Base-by-base conservation (phyloP, 352 stramenopile genomes). In the Globisporangium lucens region DNA sequence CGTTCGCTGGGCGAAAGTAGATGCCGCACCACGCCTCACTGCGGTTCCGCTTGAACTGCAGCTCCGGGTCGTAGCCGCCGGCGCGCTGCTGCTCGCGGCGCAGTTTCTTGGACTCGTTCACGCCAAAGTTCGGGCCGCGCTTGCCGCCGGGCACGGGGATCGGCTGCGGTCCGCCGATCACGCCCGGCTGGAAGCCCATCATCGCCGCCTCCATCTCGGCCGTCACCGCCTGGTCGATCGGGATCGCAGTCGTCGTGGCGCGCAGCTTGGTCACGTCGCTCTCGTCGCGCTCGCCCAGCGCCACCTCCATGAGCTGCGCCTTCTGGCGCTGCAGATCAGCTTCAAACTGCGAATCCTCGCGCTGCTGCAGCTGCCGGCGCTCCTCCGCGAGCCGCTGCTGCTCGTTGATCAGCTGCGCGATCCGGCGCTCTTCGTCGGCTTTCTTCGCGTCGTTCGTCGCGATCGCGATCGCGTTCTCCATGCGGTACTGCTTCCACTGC, bases 131-230 rank as follows among this genome's bases (percentile, higher is more conserved):
- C 17, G 85, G 84, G 4, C 86, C 86, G 8, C 86, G 79, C 66
- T 95, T 95, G 60, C 87, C 87, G 61, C 87, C 87, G 24, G 86
- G 83, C 46, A 95, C 85, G 0, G 87, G 87, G 13, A 93, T 66
- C 0, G 87, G 87, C 70, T 95, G 87, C 20, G 87, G 84, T 0
- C 85, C 87, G 9, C 84, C 86, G 63, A 90, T 69, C 3, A 87
- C 76, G 10, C 87, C 85, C 3, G 87, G 87, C 67, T 94, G 85
- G 67, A 95, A 94, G 7, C 87, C 87, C 81, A 95, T 92, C 87
- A 95, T 95, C 4, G 87, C 87, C 0, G 87, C 87, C 66, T 95
- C 87, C 87, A 95, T 95, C 66, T 95, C 87, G 13, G 87, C 87
- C 2, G 84, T 93, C n/a, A 95, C 81, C 2, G 87, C 78, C 70